Evolutionary conservation across 495 filamentous ascomycete genomes (phyloP).

Genomic region (Penicillium verhagenii): DNA sequence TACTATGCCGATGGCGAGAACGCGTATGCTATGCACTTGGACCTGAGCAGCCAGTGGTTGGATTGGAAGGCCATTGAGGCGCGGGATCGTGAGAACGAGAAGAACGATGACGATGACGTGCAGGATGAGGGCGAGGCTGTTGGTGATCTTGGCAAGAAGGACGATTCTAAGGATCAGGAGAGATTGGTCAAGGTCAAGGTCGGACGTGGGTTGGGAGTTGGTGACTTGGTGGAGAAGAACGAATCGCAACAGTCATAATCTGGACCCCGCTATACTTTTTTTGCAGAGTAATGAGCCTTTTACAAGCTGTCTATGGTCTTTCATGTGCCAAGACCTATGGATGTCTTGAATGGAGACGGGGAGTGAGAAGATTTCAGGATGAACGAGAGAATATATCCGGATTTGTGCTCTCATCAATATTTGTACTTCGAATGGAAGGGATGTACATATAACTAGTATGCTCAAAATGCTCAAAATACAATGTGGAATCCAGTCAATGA

Average conservation of each 20-base stretch:
- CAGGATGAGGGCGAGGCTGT: conserved; percentile 45
- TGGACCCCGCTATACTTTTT: not conserved
- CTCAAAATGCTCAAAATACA: not conserved
- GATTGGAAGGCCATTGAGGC: conserved; percentile 46
- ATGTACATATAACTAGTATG: not conserved
- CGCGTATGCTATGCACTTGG: conserved; percentile 89
- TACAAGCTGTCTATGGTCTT: not conserved
- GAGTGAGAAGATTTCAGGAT: not conserved
- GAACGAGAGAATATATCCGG: not conserved
- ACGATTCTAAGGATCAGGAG: conserved; percentile 44
- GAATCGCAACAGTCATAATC: conserved; percentile 39
- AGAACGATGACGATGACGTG: conserved; percentile 37
- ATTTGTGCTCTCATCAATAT: not conserved
- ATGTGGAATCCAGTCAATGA: not conserved
- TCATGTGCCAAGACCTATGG: not conserved
- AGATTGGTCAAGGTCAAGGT: conserved; percentile 71
- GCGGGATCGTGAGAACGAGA: conserved; percentile 39
- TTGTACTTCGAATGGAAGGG: not conserved
- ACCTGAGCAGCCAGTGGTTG: conserved; percentile 63
- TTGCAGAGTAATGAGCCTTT: not conserved
- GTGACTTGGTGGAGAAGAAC: conserved; percentile 80
- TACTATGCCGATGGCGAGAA: conserved; percentile 99
- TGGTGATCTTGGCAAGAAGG: conserved; percentile 51
- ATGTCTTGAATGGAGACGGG: not conserved
- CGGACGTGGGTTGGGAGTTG: conserved; percentile 75